These are phyloP conservation scores for Verticillium alfalfae DNA, from an alignment of 2,329 filamentous ascomycete genomes.

Conservation along the genomic window DNA sequence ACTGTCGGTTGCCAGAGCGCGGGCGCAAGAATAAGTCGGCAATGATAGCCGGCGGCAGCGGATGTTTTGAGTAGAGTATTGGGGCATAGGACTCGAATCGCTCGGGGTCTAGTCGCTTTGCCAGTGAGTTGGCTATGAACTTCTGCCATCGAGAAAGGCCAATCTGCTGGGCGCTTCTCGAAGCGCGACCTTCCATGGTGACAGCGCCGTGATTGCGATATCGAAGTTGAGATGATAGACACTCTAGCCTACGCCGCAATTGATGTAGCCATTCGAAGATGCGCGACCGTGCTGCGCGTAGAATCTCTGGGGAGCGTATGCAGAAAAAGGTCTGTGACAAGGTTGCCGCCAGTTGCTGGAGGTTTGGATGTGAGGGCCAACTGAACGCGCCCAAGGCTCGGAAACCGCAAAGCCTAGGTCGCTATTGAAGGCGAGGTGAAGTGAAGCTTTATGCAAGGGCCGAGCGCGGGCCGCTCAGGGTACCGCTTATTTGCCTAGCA, in stretches of 20 bases:
- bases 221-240: neutral
- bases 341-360: neutral
- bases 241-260: neutral
- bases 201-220: neutral
- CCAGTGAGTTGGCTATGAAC: constrained; percentile 46
- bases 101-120: constrained; percentile 44
- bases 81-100: constrained; percentile 47
- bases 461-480: too few relatives aligned
- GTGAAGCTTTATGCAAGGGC: too few relatives aligned
- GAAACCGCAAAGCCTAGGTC: too few relatives aligned
- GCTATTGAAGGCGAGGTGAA: too few relatives aligned
- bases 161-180: constrained; percentile 12
- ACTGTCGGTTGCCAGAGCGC: constrained; percentile 37
- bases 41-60: constrained; percentile 43
- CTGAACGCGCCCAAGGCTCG: too few relatives aligned
- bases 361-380: neutral
- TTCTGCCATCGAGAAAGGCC: constrained; percentile 37
- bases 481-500: too few relatives aligned
- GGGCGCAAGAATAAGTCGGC: constrained; percentile 57
- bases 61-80: constrained; percentile 44
- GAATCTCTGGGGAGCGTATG: neutral
- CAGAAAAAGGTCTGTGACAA: neutral
- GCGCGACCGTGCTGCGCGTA: neutral
- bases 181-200: constrained; percentile 9
- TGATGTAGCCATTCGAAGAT: neutral